These are phyloP conservation scores for Sphaerulina populicola DNA, from an alignment of 2,329 filamentous ascomycete species.

Conservation along the genomic window DNA sequence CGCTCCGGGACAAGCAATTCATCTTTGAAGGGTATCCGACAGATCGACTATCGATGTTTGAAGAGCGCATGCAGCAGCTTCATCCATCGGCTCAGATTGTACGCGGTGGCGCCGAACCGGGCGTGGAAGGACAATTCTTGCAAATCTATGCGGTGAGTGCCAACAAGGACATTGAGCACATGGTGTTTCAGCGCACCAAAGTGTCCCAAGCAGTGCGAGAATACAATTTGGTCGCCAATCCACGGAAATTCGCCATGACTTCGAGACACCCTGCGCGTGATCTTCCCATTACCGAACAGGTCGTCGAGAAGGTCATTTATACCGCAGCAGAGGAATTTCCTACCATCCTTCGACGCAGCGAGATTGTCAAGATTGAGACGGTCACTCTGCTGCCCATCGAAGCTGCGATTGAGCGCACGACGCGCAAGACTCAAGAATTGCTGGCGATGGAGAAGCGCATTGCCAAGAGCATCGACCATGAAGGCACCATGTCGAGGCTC, in stretches of 20 bases:
- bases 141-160: constrained; percentile 72
- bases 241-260: constrained; percentile 70
- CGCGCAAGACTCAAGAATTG: constrained; percentile 84
- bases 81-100: constrained; percentile 80
- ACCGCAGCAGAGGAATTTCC: constrained; percentile 80
- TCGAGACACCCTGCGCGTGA: constrained; percentile 58
- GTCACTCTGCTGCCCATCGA: constrained; percentile 65
- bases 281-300: constrained; percentile 60
- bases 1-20: constrained; percentile 79
- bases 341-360: constrained; percentile 79
- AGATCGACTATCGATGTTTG: constrained; percentile 73
- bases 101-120: constrained; percentile 56
- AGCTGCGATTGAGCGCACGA: constrained; percentile 82
- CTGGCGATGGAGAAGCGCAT: constrained; percentile 65
- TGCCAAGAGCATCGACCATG: constrained; percentile 47
- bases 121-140: constrained; percentile 84
- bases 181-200: constrained; percentile 79
- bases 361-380: constrained; percentile 63
- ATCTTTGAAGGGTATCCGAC: constrained; percentile 75
- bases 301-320: constrained; percentile 75
- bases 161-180: constrained; percentile 72
- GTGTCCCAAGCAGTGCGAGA: constrained; percentile 78
- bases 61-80: constrained; percentile 84
- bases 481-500: constrained; percentile 54
- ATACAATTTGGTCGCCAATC: constrained; percentile 69